A percentile compares a stretch with the other conserved stretches of the same genome.
Evolutionary conservation across 2,329 filamentous ascomycete species (phyloP).

Genomic region (Penicillium thymicola): DNA sequence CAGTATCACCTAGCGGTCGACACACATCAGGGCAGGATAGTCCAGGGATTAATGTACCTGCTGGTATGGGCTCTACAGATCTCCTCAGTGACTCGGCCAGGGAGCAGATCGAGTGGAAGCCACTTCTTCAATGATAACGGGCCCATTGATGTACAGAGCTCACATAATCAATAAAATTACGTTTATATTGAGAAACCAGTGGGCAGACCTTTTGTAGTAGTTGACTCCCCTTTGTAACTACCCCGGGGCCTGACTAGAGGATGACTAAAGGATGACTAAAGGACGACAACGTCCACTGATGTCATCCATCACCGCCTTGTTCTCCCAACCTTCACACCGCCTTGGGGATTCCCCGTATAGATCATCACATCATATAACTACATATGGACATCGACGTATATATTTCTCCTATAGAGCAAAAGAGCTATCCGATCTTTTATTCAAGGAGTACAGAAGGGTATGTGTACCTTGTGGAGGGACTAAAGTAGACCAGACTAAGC

Average conservation of each 20-base stretch:
- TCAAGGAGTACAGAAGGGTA: neutral
- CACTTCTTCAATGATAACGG: conserved; percentile 26
- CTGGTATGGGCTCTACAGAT: conserved; percentile 8
- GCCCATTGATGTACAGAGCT: neutral
- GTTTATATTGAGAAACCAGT: neutral
- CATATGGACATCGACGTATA: neutral
- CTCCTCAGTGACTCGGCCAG: conserved; percentile 25
- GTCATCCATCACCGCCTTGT: conserved; percentile 7
- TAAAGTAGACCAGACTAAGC: neutral
- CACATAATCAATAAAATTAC: neutral
- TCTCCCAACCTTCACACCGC: neutral
- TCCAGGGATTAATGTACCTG: neutral
- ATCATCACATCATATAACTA: too few species aligned
- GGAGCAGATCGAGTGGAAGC: conserved; percentile 31
- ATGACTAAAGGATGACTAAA: neutral
- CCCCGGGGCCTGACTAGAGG: too few species aligned
- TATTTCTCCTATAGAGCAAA: neutral
- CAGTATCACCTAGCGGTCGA: neutral
- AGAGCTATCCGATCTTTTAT: neutral
- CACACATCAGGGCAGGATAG: neutral
- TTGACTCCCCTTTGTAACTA: too few species aligned
- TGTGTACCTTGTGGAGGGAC: neutral
- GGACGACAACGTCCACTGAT: neutral
- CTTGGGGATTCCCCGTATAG: neutral
- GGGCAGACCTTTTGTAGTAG: neutral